phyloP scores from a whole-genome alignment of 2,329 filamentous ascomycete genomes.

The Botrytis squamosa region DNA sequence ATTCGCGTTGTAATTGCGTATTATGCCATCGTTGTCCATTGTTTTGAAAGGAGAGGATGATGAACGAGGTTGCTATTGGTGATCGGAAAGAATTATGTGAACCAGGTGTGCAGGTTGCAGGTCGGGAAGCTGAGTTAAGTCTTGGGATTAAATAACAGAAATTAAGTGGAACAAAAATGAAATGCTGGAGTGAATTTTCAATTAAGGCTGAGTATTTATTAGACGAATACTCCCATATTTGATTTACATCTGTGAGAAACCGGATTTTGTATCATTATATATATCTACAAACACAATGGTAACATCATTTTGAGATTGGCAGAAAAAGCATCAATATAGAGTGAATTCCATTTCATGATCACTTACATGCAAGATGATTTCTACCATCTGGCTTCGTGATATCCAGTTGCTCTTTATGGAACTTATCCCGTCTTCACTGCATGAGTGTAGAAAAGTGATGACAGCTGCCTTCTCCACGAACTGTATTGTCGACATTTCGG shows the following conservation, averaged over 20 bases:
- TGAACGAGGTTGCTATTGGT: background rate
- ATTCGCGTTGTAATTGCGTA: background rate
- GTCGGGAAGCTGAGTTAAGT: background rate
- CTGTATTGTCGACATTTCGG: too few species aligned
- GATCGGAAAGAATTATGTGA: background rate
- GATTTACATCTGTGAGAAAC: background rate
- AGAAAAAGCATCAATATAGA: too few species aligned
- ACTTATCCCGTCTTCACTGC: too few species aligned
- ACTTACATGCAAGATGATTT: too few species aligned
- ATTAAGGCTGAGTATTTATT: background rate
- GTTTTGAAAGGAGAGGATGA: background rate
- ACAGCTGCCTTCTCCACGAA: too few species aligned
- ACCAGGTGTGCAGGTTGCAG: background rate
- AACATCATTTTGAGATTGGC: too few species aligned
- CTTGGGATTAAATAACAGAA: background rate
- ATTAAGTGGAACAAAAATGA: background rate
- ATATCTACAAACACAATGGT: too few species aligned
- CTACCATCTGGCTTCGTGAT: too few species aligned
- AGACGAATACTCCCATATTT: background rate
- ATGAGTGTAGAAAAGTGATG: too few species aligned
- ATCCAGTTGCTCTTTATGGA: too few species aligned
- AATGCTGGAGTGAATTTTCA: background rate
- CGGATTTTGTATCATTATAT: background rate
- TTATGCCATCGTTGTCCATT: background rate
- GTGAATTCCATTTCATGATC: too few species aligned